Evolutionary conservation across 140 eudicot genomes (phyloP).

Genomic region (Cichorium intybus): DNA sequence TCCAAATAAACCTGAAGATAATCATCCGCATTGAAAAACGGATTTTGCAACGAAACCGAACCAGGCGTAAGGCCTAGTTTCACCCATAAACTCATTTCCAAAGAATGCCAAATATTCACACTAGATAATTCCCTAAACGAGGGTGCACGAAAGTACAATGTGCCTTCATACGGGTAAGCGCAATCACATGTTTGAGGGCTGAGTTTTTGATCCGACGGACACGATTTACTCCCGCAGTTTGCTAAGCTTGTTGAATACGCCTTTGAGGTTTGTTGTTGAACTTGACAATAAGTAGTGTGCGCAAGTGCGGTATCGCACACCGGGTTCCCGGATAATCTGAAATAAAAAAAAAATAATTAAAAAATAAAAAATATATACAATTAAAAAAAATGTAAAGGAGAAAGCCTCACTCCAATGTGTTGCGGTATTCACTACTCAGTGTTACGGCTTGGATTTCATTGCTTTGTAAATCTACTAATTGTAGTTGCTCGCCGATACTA

Average conservation of each 20-base stretch:
- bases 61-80: slow-evolving; percentile 86
- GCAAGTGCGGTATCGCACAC: slow-evolving; percentile 69
- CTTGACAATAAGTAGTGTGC: slow-evolving; percentile 66
- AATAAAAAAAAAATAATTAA: slow-evolving; percentile 1
- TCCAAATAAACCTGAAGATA: slow-evolving; percentile 82
- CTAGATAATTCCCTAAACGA: slow-evolving; percentile 78
- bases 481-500: slow-evolving; percentile 59
- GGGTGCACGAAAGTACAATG: slow-evolving; percentile 87
- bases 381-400: too few relatives aligned
- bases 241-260: slow-evolving; percentile 92
- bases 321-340: slow-evolving; percentile 86
- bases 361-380: too few relatives aligned
- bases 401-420: slow-evolving; percentile 62
- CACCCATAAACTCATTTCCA: slow-evolving; percentile 95
- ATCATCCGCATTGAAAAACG: slow-evolving; percentile 77
- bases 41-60: slow-evolving; percentile 84
- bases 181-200: slow-evolving; percentile 97
- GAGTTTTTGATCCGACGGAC: slow-evolving; percentile 58
- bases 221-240: slow-evolving; percentile 66
- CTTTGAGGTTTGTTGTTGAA: slow-evolving; percentile 57
- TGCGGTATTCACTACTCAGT: slow-evolving; percentile 71
- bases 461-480: slow-evolving; percentile 83
- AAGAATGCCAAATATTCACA: slow-evolving; percentile 61
- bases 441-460: slow-evolving; percentile 74
- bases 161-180: slow-evolving; percentile 91